Evolutionary conservation across 2,329 filamentous ascomycete species (phyloP).

Genomic region (Fusarium drepaniforme): DNA sequence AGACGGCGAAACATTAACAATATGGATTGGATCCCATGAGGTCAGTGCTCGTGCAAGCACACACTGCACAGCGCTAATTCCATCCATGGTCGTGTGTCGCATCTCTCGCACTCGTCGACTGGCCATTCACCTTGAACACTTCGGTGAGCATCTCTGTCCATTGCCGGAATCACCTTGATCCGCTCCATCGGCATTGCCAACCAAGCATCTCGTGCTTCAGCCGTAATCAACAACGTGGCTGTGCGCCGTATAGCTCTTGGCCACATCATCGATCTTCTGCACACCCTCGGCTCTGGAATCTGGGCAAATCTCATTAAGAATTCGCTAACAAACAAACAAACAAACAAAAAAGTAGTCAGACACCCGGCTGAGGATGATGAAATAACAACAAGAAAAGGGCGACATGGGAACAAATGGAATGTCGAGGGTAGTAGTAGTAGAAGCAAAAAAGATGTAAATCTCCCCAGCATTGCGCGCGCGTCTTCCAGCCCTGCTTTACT

Average conservation of each 20-base stretch:
- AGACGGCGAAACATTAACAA: neutral
- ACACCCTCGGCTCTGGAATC: neutral
- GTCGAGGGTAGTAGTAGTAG: slow-evolving; percentile 2
- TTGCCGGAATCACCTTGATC: slow-evolving; percentile 14
- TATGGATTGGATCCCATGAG: neutral
- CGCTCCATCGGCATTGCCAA: neutral
- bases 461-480: slow-evolving; percentile 13
- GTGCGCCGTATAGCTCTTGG: slow-evolving; percentile 17
- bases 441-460: slow-evolving; percentile 3
- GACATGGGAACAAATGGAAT: slow-evolving; percentile 23
- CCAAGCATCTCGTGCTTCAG: neutral
- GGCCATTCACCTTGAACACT: neutral
- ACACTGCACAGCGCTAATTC: neutral
- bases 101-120: neutral
- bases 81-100: neutral
- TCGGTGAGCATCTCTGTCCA: neutral
- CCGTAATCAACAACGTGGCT: slow-evolving; percentile 23
- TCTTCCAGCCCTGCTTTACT: slow-evolving; percentile 22
- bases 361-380: neutral
- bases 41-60: neutral
- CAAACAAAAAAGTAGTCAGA: neutral
- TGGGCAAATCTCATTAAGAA: slow-evolving; percentile 23
- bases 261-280: neutral
- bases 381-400: slow-evolving; percentile 2
- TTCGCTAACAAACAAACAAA: slow-evolving; percentile 12